A percentile compares a stretch with the other conserved stretches of the same genome.
Conservation (phyloP, 768 basidiomycete species). For the Mycena latifolia region DNA sequence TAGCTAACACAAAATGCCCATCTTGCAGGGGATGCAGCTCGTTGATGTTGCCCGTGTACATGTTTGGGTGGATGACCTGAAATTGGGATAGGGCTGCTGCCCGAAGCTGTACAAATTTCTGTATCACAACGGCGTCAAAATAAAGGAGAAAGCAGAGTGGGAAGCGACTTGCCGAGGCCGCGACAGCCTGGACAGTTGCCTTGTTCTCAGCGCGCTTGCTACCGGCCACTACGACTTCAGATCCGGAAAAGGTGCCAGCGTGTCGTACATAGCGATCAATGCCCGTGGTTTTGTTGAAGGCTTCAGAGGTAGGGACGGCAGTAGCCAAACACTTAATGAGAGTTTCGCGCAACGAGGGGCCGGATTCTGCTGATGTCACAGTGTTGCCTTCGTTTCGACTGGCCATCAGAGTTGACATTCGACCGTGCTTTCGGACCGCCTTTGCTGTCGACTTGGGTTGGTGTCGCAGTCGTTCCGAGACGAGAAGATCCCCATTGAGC, state of each 20-base stretch:
- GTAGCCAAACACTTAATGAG: slow-evolving; percentile 18
- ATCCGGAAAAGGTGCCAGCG: slow-evolving; percentile 11
- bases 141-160: neutral
- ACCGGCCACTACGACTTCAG: neutral
- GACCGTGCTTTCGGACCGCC: too few relatives aligned
- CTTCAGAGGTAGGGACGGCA: slow-evolving; percentile 3
- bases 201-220: slow-evolving; percentile 21
- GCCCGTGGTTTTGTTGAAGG: slow-evolving; percentile 22
- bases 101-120: slow-evolving; percentile 3
- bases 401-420: too few relatives aligned
- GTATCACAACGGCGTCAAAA: neutral
- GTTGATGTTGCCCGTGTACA: too few relatives aligned
- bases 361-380: neutral
- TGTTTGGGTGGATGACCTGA: too few relatives aligned
- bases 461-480: too few relatives aligned
- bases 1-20: too few relatives aligned
- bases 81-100: too few relatives aligned
- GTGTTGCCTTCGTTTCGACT: too few relatives aligned
- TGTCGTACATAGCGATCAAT: slow-evolving; percentile 10
- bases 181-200: slow-evolving; percentile 12
- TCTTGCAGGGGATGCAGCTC: too few relatives aligned
- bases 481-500: too few relatives aligned
- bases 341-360: slow-evolving; percentile 8
- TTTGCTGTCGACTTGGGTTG: too few relatives aligned
- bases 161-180: slow-evolving; percentile 11